These are phyloP conservation scores for Hymenoscyphus linearis DNA, from an alignment of 2,329 filamentous ascomycete species.

Conservation along the genomic window DNA sequence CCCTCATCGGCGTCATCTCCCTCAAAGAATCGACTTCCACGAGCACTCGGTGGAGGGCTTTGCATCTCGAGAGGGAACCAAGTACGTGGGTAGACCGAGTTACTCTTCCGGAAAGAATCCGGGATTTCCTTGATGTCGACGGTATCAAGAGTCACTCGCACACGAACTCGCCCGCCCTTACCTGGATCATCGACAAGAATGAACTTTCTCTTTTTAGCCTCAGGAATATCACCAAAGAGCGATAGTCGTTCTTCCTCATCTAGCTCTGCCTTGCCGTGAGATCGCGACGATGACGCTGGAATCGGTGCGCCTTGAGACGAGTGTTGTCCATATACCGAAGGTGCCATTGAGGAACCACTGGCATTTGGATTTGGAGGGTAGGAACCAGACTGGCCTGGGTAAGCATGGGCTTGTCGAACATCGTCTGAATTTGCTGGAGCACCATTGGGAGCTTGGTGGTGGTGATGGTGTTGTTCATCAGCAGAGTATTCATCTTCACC, in stretches of 20 bases:
- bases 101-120: constrained; percentile 85
- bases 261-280: constrained; percentile 30
- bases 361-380: constrained; percentile 57
- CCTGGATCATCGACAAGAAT: constrained; percentile 90
- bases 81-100: constrained; percentile 83
- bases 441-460: constrained; percentile 54
- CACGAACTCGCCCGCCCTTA: constrained; percentile 73
- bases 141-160: constrained; percentile 86
- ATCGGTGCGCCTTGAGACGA: constrained; percentile 37
- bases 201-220: constrained; percentile 90
- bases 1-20: constrained; percentile 60
- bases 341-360: constrained; percentile 56
- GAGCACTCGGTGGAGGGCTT: constrained; percentile 70
- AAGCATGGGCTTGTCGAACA: constrained; percentile 69
- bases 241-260: constrained; percentile 51
- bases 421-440: constrained; percentile 53
- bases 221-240: constrained; percentile 83
- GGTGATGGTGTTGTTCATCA: constrained; percentile 62
- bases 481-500: constrained; percentile 55
- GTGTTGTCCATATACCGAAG: constrained; percentile 48
- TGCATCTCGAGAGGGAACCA: constrained; percentile 95
- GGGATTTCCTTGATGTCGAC: constrained; percentile 95
- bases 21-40: constrained; percentile 69
- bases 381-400: constrained; percentile 59
- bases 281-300: constrained; percentile 27